These are phyloP conservation scores for Apium graveolens DNA, from an alignment of 129 eudicot species.

Conservation along the genomic window DNA sequence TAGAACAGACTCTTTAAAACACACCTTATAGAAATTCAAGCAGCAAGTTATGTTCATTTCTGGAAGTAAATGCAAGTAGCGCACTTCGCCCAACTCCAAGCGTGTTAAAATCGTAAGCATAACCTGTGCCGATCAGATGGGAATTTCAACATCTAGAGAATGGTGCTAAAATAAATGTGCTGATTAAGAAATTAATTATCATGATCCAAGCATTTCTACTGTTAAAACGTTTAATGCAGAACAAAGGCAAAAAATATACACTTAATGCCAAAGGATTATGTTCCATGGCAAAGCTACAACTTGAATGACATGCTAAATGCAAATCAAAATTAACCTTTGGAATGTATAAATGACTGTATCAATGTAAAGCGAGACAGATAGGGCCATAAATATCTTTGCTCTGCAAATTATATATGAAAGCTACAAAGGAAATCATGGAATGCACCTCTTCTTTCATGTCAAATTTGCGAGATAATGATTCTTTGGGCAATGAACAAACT, in stretches of 20 bases:
- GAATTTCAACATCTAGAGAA: constrained; percentile 5
- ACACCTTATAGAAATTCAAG: constrained; percentile 81
- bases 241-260: background rate
- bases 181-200: background rate
- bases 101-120: constrained; percentile 84
- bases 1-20: constrained; percentile 16
- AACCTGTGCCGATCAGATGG: constrained; percentile 38
- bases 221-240: background rate
- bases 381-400: background rate
- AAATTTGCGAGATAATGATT: constrained; percentile 74
- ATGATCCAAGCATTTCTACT: background rate
- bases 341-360: background rate
- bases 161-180: background rate
- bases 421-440: background rate
- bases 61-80: constrained; percentile 69
- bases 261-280: background rate
- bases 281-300: background rate
- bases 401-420: background rate
- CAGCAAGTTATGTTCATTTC: constrained; percentile 72
- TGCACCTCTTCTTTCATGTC: constrained; percentile 97
- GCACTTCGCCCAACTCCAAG: constrained; percentile 87
- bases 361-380: background rate
- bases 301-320: background rate
- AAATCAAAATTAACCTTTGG: background rate
- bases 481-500: constrained; percentile 58